Conservation (phyloP, 768 basidiomycete genomes). For the Pleurotus ostreatus region DNA sequence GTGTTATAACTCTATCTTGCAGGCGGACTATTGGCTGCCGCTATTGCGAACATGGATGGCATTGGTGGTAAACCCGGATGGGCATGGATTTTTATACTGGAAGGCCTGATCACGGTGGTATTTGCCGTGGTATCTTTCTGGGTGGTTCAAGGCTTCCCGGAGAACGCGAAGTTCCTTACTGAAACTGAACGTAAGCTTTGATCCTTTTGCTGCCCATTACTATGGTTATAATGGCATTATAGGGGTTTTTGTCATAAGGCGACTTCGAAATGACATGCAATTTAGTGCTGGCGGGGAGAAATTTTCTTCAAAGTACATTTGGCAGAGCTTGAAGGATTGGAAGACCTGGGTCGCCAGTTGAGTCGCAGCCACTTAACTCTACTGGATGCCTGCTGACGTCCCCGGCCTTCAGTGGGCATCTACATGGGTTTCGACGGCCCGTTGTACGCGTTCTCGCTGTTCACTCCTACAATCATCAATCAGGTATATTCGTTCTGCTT, state of each 20-base stretch:
- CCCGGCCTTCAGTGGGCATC: slow-evolving; percentile 48
- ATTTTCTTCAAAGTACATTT: slow-evolving; percentile 51
- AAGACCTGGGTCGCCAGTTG: slow-evolving; percentile 71
- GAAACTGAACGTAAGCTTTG: slow-evolving; percentile 49
- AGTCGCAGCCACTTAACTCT: slow-evolving; percentile 15
- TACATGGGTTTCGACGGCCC: slow-evolving; percentile 69
- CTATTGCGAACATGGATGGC: slow-evolving; percentile 69
- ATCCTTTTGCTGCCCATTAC: not conserved
- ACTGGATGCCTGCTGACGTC: no score
- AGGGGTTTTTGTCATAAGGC: slow-evolving; percentile 62
- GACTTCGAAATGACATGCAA: slow-evolving; percentile 61
- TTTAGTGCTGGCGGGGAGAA: slow-evolving; percentile 61
- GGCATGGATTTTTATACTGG: slow-evolving; percentile 43
- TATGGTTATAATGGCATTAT: not conserved
- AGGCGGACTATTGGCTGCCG: slow-evolving; percentile 65
- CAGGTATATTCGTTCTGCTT: slow-evolving; percentile 34
- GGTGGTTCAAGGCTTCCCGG: slow-evolving; percentile 77
- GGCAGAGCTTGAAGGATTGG: slow-evolving; percentile 62
- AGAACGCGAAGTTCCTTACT: slow-evolving; percentile 66
- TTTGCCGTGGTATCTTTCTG: slow-evolving; percentile 60
- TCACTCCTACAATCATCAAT: slow-evolving; percentile 52
- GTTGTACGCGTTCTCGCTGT: slow-evolving; percentile 47
- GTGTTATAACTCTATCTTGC: not conserved
- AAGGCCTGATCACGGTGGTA: slow-evolving; percentile 61
- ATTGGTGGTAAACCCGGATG: slow-evolving; percentile 55